These are phyloP conservation scores for Glaciozyma martinii DNA, from an alignment of 768 basidiomycete genomes.

Conservation along the genomic window DNA sequence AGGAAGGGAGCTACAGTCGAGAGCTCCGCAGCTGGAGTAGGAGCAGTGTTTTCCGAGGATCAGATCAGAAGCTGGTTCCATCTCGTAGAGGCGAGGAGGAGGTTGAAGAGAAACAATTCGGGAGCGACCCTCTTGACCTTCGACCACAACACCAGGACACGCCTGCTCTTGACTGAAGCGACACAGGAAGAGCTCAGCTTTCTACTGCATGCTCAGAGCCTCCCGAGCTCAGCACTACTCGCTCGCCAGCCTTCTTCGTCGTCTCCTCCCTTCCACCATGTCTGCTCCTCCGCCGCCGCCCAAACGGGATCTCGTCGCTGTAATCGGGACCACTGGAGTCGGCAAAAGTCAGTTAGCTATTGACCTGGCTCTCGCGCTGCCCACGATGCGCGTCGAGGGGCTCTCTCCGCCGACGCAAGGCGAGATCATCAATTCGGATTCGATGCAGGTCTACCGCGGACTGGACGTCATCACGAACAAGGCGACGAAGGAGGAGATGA, in stretches of 20 bases:
- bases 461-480: constrained; percentile 94
- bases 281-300: not conserved
- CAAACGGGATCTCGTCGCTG: constrained; percentile 50
- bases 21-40: constrained; percentile 50
- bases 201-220: too few species aligned
- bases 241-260: not conserved
- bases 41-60: constrained; percentile 60
- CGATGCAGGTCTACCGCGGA: constrained; percentile 92
- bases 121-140: too few species aligned
- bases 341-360: constrained; percentile 91
- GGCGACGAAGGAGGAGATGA: constrained; percentile 61
- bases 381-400: not conserved
- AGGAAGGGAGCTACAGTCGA: constrained; percentile 45
- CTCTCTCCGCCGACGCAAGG: constrained; percentile 40
- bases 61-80: constrained; percentile 3
- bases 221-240: too few species aligned
- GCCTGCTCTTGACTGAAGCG: too few species aligned
- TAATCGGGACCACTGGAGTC: constrained; percentile 88
- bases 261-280: not conserved
- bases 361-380: constrained; percentile 59
- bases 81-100: too few species aligned
- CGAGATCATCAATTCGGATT: constrained; percentile 85
- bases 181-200: too few species aligned
- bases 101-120: too few species aligned
- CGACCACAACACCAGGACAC: too few species aligned